Percentiles rank a stretch among this genome's conserved stretches.
These are phyloP conservation scores for Talaromyces borbonicus DNA, from an alignment of 495 filamentous ascomycete species.

Conservation along the genomic window DNA sequence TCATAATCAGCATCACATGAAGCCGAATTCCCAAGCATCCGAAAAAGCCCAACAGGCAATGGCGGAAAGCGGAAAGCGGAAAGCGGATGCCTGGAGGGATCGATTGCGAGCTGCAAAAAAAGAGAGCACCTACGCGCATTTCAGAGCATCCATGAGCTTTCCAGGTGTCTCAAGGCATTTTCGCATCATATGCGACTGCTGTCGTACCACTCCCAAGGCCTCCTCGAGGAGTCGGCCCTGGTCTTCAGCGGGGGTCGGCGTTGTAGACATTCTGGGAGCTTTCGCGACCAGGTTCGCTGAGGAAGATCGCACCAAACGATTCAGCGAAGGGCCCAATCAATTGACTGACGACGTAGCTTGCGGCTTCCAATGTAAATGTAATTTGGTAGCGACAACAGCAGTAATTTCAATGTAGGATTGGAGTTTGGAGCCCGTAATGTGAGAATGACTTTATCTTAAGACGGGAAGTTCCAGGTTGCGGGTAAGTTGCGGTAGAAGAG, in stretches of 20 bases:
- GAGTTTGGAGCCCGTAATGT: too few species aligned
- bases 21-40: too few species aligned
- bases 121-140: slow-evolving; percentile 73
- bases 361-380: too few species aligned
- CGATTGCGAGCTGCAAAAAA: slow-evolving; percentile 1
- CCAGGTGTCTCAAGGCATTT: slow-evolving; percentile 94
- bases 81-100: slow-evolving; percentile 29
- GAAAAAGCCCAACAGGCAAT: slow-evolving; percentile 4
- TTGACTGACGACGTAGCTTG: too few species aligned
- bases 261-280: slow-evolving; percentile 39
- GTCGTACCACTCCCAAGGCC: slow-evolving; percentile 89
- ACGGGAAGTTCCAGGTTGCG: slow-evolving; percentile 5
- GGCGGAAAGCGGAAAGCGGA: not conserved
- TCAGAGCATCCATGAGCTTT: slow-evolving; percentile 98
- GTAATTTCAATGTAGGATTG: too few species aligned
- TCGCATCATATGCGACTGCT: slow-evolving; percentile 93
- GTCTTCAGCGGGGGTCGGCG: slow-evolving; percentile 70
- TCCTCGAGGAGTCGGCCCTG: slow-evolving; percentile 92
- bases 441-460: not conserved
- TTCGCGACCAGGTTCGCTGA: not conserved
- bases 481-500: too few species aligned
- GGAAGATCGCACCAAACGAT: not conserved
- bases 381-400: too few species aligned
- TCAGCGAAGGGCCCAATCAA: not conserved
- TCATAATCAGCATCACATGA: too few species aligned